phyloP scores from a whole-genome alignment of 1,139 yeast species.

The Pichia sp. region DNA sequence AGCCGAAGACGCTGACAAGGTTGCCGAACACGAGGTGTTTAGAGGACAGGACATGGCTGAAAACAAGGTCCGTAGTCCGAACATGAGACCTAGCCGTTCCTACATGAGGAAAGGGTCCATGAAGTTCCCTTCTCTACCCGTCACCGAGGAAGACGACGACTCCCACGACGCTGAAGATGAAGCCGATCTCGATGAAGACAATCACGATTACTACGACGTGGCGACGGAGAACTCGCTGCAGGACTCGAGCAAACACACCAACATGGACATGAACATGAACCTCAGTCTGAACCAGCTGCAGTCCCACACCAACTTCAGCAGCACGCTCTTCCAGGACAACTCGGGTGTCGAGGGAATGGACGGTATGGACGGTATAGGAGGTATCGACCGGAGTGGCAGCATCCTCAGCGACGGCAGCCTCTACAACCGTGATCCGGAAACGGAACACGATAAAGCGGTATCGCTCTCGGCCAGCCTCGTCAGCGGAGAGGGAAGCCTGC shows the following conservation, averaged over 20 bases:
- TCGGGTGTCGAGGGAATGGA: neutral
- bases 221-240: conserved; percentile 8
- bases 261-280: neutral
- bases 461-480: neutral
- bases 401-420: neutral
- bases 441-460: neutral
- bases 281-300: neutral
- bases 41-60: neutral
- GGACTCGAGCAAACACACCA: neutral
- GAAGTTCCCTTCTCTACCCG: conserved; percentile 13
- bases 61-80: neutral
- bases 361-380: neutral
- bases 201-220: conserved; percentile 13
- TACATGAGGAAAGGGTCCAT: conserved; percentile 8
- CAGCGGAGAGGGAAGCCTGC: neutral
- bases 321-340: neutral
- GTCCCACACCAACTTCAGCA: neutral
- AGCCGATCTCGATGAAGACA: conserved; percentile 16
- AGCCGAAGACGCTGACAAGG: conserved; percentile 17
- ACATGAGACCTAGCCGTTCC: neutral
- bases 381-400: neutral
- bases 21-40: conserved; percentile 1
- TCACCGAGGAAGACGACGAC: conserved; percentile 16
- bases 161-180: conserved; percentile 14
- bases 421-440: neutral